A percentile compares a stretch with the other conserved stretches of the same genome.
These are phyloP conservation scores for Stenogyne calaminthoides DNA, from an alignment of 305 asterid species.

Conservation along the genomic window DNA sequence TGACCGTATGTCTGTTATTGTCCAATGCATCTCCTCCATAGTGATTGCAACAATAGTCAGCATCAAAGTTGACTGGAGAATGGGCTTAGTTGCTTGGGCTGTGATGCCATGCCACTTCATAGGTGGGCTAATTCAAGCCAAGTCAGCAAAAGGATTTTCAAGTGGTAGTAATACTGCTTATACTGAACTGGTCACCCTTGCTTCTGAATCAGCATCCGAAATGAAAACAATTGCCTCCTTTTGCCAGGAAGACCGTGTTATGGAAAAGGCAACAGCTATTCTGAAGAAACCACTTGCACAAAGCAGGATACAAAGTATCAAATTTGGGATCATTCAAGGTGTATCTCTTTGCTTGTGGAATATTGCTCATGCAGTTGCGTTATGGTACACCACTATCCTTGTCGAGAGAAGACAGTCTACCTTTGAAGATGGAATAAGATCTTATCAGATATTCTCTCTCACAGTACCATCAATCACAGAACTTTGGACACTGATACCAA, in stretches of 20 bases:
- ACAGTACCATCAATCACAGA: constrained; percentile 90
- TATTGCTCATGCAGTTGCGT: constrained; percentile 83
- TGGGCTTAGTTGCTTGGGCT: constrained; percentile 89
- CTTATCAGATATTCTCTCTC: constrained; percentile 87
- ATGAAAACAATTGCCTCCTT: constrained; percentile 73
- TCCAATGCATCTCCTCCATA: constrained; percentile 77
- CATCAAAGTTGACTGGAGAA: constrained; percentile 77
- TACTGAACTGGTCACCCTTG: constrained; percentile 63
- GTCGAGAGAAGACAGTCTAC: constrained; percentile 58
- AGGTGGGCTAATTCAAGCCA: constrained; percentile 86
- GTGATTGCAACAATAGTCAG: constrained; percentile 75
- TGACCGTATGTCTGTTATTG: constrained; percentile 75
- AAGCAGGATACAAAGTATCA: constrained; percentile 66
- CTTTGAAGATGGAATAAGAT: constrained; percentile 70
- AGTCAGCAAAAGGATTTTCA: constrained; percentile 80
- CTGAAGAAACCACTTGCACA: constrained; percentile 51
- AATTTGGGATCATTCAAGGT: constrained; percentile 81
- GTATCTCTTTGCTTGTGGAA: constrained; percentile 85
- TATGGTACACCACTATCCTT: constrained; percentile 74
- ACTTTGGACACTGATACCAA: constrained; percentile 76
- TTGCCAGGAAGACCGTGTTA: constrained; percentile 67
- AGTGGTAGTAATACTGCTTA: constrained; percentile 60
- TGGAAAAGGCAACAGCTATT: constrained; percentile 55
- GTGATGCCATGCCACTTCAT: constrained; percentile 92
- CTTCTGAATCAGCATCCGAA: constrained; percentile 74